A percentile compares a stretch with the other conserved stretches of the same genome.
Conservation (phyloP, 495 filamentous ascomycete species). For the Penicillium alfredii region DNA sequence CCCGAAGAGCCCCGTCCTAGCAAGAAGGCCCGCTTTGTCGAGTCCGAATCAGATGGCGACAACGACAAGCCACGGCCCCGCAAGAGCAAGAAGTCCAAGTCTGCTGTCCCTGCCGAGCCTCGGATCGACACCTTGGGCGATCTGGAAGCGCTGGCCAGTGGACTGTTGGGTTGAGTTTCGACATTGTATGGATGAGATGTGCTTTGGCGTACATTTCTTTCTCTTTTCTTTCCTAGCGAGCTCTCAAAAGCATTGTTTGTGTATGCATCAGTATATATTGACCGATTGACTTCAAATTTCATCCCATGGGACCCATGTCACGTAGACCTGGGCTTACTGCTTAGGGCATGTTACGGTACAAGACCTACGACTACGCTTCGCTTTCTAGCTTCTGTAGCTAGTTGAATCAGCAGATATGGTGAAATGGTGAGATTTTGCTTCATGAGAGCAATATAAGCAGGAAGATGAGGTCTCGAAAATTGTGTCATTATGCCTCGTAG, state of each 20-base stretch:
- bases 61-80: conserved; percentile 37
- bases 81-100: conserved; percentile 34
- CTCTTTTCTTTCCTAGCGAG: conserved; percentile 7
- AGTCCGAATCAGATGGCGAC: conserved; percentile 35
- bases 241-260: conserved; percentile 20
- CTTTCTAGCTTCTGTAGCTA: too few relatives aligned
- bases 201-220: conserved; percentile 8
- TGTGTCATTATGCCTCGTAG: too few relatives aligned
- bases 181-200: conserved; percentile 6
- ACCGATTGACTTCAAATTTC: conserved; percentile 2
- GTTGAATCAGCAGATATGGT: too few relatives aligned
- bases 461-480: too few relatives aligned
- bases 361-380: too few relatives aligned
- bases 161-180: conserved; percentile 57
- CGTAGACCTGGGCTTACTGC: too few relatives aligned
- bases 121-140: conserved; percentile 83
- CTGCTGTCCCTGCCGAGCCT: conserved; percentile 36
- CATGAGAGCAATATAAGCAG: too few relatives aligned
- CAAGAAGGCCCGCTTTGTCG: conserved; percentile 41
- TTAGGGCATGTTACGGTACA: not conserved
- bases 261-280: conserved; percentile 9
- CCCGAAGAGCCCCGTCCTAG: conserved; percentile 23
- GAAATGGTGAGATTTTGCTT: too few relatives aligned
- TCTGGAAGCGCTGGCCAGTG: conserved; percentile 80
- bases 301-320: not conserved